Base-by-base conservation (phyloP, 768 basidiomycete species). In the Boletus vermiculosoides region DNA sequence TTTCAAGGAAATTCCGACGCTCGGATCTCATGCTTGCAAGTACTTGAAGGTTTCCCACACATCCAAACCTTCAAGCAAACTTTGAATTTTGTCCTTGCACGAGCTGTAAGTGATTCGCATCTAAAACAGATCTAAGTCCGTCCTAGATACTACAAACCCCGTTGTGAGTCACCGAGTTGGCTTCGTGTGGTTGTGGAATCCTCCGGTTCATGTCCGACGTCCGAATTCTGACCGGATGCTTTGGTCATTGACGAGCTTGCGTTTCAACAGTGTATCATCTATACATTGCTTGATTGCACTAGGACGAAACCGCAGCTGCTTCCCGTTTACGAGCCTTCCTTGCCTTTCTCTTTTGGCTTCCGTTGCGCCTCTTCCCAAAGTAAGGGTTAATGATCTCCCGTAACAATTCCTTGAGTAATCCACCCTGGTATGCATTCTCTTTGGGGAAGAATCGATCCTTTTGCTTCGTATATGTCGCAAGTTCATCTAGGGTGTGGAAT, bases 361-460 rank as follows among this genome's bases (percentile, higher is more conserved):
- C 60, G 16, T 68, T 63, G 5, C 55, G 58, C 37, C 60, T 57
- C 25, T 34, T 54, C 33, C 65, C 58, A 28, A 53, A 57, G 52
- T 64, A 67, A 4, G 60, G 61, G 11, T 58, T 46, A 33, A 61
- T 15, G 41, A 70, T 63, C 54, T 61, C 66, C 22, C 73, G 66
- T 23, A 74, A 46, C 18, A 72, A 50, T n/a, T 63, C 58, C 3
- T 60, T 61, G 33, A 75, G 63, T 7, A 75, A 63, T 30, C 74
- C 67, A 23, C 74, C 71, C 6, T 60, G 58, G 34, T 59, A 54
- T 13, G 67, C 70, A 23, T 59, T 57, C 44, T 70, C 41, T n/a
- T 61, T 68, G 1, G 71, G 74, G 22, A 75, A 69, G 55, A 58
- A 68, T 37, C 61, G 66, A 11, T 39, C 22, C 12, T 48, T 63